Evolutionary conservation across 176 grass and related monocot genomes (phyloP).

Genomic region (Saccharum officinarum): DNA sequence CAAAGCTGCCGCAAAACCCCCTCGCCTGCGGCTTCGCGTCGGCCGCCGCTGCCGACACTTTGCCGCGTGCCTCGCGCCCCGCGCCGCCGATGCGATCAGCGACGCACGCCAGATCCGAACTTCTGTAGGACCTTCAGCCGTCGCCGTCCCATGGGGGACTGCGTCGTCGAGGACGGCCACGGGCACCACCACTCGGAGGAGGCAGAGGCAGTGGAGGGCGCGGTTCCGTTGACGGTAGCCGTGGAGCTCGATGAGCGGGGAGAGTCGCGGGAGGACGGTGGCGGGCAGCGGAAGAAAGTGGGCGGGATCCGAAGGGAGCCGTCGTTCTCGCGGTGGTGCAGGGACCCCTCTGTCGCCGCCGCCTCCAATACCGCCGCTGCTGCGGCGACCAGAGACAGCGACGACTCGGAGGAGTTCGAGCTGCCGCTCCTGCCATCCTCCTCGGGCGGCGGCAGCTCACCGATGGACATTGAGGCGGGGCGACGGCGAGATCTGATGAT

Average conservation of each 20-base stretch:
- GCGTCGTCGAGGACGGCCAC: conserved; percentile 39
- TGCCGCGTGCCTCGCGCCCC: neutral
- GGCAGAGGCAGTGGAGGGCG: conserved; percentile 33
- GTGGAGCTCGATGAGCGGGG: conserved; percentile 18
- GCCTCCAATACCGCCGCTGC: conserved; percentile 5
- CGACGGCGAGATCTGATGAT: conserved; percentile 36
- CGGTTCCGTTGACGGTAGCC: neutral
- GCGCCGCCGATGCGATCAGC: conserved; percentile 37
- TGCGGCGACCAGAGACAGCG: conserved; percentile 30
- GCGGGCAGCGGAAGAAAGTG: conserved; percentile 31
- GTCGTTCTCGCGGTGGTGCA: conserved; percentile 96
- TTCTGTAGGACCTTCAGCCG: conserved; percentile 21
- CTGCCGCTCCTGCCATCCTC: conserved; percentile 57
- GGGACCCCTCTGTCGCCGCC: conserved; percentile 25
- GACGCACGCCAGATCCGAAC: conserved; percentile 37
- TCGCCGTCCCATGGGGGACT: conserved; percentile 60
- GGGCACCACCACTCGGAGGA: conserved; percentile 16
- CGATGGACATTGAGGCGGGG: conserved; percentile 66
- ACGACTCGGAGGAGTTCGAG: conserved; percentile 77
- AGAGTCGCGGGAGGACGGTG: conserved; percentile 18
- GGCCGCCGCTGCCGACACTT: conserved; percentile 7
- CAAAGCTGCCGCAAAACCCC: conserved; percentile 30
- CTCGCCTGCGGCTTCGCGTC: neutral
- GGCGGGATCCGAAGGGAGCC: conserved; percentile 76
- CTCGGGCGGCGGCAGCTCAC: conserved; percentile 32